These are phyloP conservation scores for Hamamelis virginiana DNA, from an alignment of 164 flowering plant species.

Conservation along the genomic window DNA sequence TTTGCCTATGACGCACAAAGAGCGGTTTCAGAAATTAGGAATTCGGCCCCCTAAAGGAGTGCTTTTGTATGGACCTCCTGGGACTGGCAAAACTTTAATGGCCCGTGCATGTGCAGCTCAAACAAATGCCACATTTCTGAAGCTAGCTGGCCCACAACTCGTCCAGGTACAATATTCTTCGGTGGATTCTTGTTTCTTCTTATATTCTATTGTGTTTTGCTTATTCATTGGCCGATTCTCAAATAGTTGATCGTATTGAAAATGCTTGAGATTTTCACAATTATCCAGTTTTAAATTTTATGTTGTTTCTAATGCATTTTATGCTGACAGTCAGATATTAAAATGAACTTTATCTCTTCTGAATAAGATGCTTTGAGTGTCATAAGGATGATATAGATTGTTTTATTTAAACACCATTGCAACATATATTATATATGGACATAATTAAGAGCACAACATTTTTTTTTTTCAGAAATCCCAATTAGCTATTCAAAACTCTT, in stretches of 20 bases:
- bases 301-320: no score
- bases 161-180: constrained; percentile 59
- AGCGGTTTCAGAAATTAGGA: constrained; percentile 85
- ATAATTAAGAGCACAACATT: no score
- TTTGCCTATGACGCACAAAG: constrained; percentile 95
- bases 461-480: no score
- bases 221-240: neutral
- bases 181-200: neutral
- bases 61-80: constrained; percentile 95
- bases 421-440: no score
- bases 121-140: constrained; percentile 92
- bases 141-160: constrained; percentile 96
- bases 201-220: neutral
- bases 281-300: neutral
- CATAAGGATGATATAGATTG: no score
- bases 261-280: neutral
- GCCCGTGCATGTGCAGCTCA: constrained; percentile 99
- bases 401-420: no score
- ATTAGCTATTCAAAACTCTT: no score
- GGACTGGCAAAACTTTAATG: constrained; percentile 94
- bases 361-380: no score
- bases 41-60: constrained; percentile 95
- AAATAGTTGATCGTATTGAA: neutral
- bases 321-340: no score
- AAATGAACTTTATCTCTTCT: no score